Evolutionary conservation across 176 grass and related monocot genomes (phyloP).

Genomic region (Zoysia japonica): DNA sequence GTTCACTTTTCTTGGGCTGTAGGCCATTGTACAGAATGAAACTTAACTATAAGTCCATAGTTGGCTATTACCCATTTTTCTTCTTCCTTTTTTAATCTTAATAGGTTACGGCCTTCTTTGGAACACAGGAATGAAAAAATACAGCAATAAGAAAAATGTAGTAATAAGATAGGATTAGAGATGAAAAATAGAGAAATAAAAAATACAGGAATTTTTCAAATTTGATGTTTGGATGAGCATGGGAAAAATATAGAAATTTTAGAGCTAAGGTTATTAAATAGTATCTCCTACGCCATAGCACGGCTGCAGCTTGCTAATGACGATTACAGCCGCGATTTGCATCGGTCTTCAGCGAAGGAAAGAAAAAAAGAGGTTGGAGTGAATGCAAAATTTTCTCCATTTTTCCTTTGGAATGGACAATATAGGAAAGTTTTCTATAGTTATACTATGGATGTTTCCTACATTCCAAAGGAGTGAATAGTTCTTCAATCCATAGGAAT

Average conservation of each 20-base stretch:
- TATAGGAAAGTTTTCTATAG: not conserved
- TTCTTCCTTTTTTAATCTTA: not conserved
- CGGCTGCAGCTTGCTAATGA: no score
- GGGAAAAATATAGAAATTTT: no score
- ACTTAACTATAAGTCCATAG: constrained; percentile 44
- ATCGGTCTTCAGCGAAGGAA: not conserved
- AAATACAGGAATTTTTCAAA: no score
- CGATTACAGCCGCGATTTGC: not conserved
- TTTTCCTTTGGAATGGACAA: not conserved
- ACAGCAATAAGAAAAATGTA: no score
- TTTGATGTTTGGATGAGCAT: no score
- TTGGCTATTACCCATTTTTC: constrained; percentile 29
- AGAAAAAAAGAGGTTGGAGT: not conserved
- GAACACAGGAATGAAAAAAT: no score
- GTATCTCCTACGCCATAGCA: no score
- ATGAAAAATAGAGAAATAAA: no score
- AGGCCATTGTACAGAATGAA: constrained; percentile 71
- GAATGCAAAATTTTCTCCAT: not conserved
- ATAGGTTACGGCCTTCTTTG: no score
- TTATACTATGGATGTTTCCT: not conserved
- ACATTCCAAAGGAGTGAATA: not conserved
- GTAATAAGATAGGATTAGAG: no score
- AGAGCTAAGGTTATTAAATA: no score
- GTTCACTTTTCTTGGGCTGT: constrained; percentile 15
- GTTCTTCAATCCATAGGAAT: not conserved